Conservation (phyloP, 2,329 filamentous ascomycete genomes). For the Epicoccum nigrum region DNA sequence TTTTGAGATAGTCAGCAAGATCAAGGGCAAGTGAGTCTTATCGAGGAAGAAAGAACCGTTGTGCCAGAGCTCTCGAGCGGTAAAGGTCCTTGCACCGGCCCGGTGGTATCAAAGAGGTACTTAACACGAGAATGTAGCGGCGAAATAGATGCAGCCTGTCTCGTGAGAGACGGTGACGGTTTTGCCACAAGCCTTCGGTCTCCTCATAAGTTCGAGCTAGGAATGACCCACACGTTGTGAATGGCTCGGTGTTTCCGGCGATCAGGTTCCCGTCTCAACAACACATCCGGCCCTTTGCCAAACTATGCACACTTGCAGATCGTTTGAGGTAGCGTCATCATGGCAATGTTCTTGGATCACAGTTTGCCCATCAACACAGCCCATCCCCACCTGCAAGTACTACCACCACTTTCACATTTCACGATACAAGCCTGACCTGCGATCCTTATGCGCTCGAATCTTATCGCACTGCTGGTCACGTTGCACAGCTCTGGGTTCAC, state of each 20-base stretch:
- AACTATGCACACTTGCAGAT: constrained; percentile 10
- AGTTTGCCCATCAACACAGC: background rate
- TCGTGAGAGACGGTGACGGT: background rate
- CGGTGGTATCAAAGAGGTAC: too few species aligned
- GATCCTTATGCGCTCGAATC: too few species aligned
- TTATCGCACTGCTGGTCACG: background rate
- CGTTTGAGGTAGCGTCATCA: constrained; percentile 3
- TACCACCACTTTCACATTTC: background rate
- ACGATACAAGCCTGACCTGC: too few species aligned
- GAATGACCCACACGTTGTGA: background rate
- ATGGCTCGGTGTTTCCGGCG: background rate
- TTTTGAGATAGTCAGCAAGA: background rate
- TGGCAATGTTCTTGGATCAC: background rate
- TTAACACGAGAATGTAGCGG: too few species aligned
- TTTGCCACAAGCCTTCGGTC: background rate
- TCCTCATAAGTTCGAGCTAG: background rate
- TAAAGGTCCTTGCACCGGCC: too few species aligned
- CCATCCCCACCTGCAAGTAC: background rate
- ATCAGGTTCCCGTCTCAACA: constrained; percentile 3
- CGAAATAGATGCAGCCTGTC: too few species aligned
- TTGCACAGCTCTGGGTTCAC: background rate
- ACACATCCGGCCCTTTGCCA: background rate
- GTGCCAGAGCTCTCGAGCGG: too few species aligned
- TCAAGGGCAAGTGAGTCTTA: background rate
- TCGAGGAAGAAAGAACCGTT: too few species aligned